phyloP scores from a whole-genome alignment of 306 rosid genomes.

The Prunus fruticosa region DNA sequence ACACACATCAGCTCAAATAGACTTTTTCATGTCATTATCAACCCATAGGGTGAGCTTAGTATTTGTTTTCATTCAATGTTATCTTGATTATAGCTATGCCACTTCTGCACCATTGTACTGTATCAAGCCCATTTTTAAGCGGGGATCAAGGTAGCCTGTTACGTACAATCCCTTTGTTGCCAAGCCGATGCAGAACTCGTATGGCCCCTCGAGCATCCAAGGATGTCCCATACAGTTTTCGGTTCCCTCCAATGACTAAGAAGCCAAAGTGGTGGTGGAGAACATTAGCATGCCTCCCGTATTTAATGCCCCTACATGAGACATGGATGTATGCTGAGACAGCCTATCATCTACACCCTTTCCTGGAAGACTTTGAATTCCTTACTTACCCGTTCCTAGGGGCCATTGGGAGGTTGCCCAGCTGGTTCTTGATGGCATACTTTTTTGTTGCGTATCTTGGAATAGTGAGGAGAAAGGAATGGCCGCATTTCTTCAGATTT shows the following conservation, averaged over 20 bases:
- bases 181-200: constrained; percentile 25
- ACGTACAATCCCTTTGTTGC: constrained; percentile 49
- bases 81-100: constrained; percentile 38
- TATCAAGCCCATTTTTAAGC: constrained; percentile 46
- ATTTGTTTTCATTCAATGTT: background rate
- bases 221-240: constrained; percentile 73
- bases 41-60: background rate
- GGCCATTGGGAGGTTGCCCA: constrained; percentile 72
- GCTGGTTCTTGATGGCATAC: constrained; percentile 96
- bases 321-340: constrained; percentile 98
- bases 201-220: constrained; percentile 61
- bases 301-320: constrained; percentile 90
- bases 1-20: background rate
- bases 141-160: constrained; percentile 56
- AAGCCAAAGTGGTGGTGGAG: constrained; percentile 99
- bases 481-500: constrained; percentile 96
- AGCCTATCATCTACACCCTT: constrained; percentile 79
- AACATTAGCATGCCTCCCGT: constrained; percentile 86
- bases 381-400: constrained; percentile 76
- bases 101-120: constrained; percentile 46
- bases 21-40: background rate
- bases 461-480: constrained; percentile 88
- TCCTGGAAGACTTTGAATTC: constrained; percentile 58
- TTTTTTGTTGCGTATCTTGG: constrained; percentile 88
- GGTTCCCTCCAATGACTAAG: constrained; percentile 85